Evolutionary conservation across 441 rosid genomes (phyloP), one percentile per base, ranked within the genome.

Genomic region (Capsella rubella): DNA sequence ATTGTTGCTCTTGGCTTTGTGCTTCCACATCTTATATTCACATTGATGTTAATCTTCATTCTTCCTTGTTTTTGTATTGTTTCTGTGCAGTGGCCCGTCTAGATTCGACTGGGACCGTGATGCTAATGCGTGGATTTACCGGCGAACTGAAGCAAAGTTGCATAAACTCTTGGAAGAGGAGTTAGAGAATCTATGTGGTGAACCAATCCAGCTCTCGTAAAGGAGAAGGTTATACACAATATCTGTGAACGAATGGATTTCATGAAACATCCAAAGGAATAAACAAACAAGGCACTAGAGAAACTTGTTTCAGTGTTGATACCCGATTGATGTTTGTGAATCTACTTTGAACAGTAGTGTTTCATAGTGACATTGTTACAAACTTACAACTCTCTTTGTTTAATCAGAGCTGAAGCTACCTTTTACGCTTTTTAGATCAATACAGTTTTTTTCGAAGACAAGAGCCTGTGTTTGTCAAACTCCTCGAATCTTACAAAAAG

Each of bases 91-190:
- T 43, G 98, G 98, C 52, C 98, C 98, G 18, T 85, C 95, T 25
- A 84, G 93, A 67, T 90, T 87, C 57, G 97, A 92, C 74, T 93
- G 98, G 98, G 97, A 93, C 73, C 78, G 4, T 58, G 79, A 77
- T 57, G 81, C 86, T 46, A 72, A 84, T 69, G 85, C 85, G 16
- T 90, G 96, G 96, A 74, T 92, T 39, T 92, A 92, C 51, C 80
- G 92, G 60, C 73, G 98, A 55, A 91, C 87, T 0, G 85, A 81
- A 79, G 92, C 90, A 40, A 86, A 83, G 64, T 79, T 91, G 69
- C 74, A 84, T 39, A 60, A 79, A 67, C 81, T 91, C 31, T 76
- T 93, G 74, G 96, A 90, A 82, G 82, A 69, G 35, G 98, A 93
- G 77, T 77, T 91, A 70, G 79, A 81, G 84, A 82, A 82, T 55